Percentiles rank a stretch among this genome's conserved stretches.
These are phyloP conservation scores for Durio zibethinus DNA, from an alignment of 345 rosid species.

Conservation along the genomic window DNA sequence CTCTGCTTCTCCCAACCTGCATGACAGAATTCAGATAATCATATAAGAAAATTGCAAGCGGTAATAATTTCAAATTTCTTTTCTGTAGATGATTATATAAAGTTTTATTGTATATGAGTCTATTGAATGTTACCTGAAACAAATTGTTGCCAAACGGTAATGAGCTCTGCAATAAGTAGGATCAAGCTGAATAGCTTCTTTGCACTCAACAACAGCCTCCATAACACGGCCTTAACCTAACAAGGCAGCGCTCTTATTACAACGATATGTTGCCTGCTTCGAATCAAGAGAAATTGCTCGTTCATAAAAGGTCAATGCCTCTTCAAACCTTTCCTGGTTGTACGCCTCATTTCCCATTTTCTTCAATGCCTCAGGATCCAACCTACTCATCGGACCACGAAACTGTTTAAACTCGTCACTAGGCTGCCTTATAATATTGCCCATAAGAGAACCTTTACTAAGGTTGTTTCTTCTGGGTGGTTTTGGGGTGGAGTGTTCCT, in stretches of 20 bases:
- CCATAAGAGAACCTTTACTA: slow-evolving; percentile 44
- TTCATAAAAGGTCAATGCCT: slow-evolving; percentile 76
- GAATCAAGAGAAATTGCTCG: slow-evolving; percentile 64
- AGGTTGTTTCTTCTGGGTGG: slow-evolving; percentile 25
- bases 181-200: slow-evolving; percentile 67
- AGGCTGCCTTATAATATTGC: slow-evolving; percentile 61
- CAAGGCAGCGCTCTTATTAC: slow-evolving; percentile 87
- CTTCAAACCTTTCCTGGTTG: slow-evolving; percentile 60
- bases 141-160: slow-evolving; percentile 59
- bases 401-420: slow-evolving; percentile 28
- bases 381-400: slow-evolving; percentile 24
- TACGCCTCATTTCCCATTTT: slow-evolving; percentile 74
- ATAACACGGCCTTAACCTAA: slow-evolving; percentile 64
- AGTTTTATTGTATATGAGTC: neutral
- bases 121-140: slow-evolving; percentile 39
- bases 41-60: neutral
- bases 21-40: neutral
- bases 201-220: slow-evolving; percentile 74
- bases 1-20: slow-evolving; percentile 67
- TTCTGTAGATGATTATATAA: neutral
- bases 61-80: neutral
- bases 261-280: slow-evolving; percentile 62
- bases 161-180: slow-evolving; percentile 65
- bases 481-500: slow-evolving; percentile 20
- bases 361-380: slow-evolving; percentile 65